Base-by-base conservation (phyloP, 2,329 filamentous ascomycete species). In the Botrytis fabae region DNA sequence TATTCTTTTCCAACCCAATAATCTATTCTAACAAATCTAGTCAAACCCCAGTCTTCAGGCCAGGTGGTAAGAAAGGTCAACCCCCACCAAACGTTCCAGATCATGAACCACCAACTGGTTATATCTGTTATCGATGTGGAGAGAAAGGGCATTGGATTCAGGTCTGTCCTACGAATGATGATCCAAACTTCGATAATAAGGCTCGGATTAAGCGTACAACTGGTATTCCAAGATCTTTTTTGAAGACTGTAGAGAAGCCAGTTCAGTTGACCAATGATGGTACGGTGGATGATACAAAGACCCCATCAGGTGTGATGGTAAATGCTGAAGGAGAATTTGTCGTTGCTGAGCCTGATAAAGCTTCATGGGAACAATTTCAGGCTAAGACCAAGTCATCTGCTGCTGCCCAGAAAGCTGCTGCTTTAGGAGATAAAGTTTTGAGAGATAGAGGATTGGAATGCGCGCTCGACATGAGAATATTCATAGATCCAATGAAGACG, bases 121-220 rank as follows among this genome's bases (percentile, higher is more conserved):
- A 99, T 82, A 92, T 98, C 75, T 99, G 96, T 84, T 97, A 98
- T 81, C 92, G 96, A 68, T 99, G 96, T 83, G 93, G 94, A 75
- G 92, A 98, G 82, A 98, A 98, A 84, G 96, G 95, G n/a, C 96
- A 99, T 82, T 99, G 95, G 95, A 99, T 99, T 75, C 95, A 98
- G 84, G 89, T 93, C 70, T 99, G 96, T 80, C 96, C 96, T 10
- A 99, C 95, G n/a, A 99, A 99, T 82, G 94, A 97, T 81, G 95
- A 99, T 77, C 95, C 96, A 4, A 95, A 94, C 75, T 98, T 95
- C 82, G 96, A 99, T 83, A 95, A 95, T 77, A 92, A 94, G 71
- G 94, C 95, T 68, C 91, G 95, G 74, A 93, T 98, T 76, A 98
- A 98, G 86, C 91, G 95, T 75, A 98, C 96, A 7, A 99, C 96